Evolutionary conservation across 345 rosid genomes (phyloP).

Genomic region (Eucalyptus rudis): DNA sequence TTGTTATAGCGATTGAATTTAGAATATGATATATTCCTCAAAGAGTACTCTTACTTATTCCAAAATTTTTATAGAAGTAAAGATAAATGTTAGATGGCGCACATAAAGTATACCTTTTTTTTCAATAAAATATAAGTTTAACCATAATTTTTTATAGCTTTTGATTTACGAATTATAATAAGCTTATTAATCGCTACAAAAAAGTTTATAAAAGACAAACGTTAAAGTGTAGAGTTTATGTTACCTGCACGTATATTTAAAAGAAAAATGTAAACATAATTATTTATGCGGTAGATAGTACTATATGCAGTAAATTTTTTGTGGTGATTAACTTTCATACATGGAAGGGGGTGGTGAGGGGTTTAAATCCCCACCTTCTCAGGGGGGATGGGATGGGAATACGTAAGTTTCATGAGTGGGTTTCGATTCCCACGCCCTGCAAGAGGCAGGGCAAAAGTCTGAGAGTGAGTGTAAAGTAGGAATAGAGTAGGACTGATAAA

Average conservation of each 20-base stretch:
- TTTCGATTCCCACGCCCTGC: too few relatives aligned
- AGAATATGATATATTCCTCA: not conserved
- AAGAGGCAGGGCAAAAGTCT: too few relatives aligned
- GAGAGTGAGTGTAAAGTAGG: too few relatives aligned
- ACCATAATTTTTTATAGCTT: not conserved
- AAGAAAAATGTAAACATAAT: not conserved
- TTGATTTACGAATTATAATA: not conserved
- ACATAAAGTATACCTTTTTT: not conserved
- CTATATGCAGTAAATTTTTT: not conserved
- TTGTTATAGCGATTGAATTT: not conserved
- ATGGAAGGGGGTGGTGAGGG: not conserved
- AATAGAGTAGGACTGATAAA: too few relatives aligned
- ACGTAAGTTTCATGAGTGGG: too few relatives aligned
- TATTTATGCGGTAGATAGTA: not conserved
- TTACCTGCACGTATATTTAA: not conserved
- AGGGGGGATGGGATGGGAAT: too few relatives aligned
- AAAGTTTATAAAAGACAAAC: too few relatives aligned
- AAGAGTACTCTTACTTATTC: not conserved
- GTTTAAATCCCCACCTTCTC: too few relatives aligned
- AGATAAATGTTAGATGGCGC: not conserved
- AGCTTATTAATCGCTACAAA: not conserved
- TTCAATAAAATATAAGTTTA: not conserved
- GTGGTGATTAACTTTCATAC: not conserved
- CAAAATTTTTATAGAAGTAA: not conserved
- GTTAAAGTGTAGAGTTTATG: not conserved